phyloP scores from a whole-genome alignment of 257 asterid genomes.

The Rubia yunnanensis region DNA sequence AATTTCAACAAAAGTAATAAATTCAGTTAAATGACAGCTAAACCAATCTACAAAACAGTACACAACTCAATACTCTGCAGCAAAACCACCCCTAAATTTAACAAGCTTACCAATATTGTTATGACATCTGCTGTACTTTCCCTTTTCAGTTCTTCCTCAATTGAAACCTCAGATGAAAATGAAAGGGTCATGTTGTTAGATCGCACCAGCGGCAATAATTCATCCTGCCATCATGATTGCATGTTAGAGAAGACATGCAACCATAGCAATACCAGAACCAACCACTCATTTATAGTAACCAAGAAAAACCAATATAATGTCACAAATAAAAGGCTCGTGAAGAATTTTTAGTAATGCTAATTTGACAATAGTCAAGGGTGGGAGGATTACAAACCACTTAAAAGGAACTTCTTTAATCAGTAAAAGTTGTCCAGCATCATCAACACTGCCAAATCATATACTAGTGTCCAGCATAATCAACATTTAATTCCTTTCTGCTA shows the following conservation, averaged over 20 bases:
- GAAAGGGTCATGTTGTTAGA: conserved; percentile 69
- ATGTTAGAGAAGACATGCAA: not conserved
- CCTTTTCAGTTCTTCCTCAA: conserved; percentile 97
- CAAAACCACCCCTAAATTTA: not conserved
- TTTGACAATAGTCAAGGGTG: not conserved
- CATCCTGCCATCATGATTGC: conserved; percentile 49
- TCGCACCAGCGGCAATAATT: conserved; percentile 69
- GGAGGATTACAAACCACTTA: not conserved
- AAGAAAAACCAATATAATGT: not conserved
- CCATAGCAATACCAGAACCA: not conserved
- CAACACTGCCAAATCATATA: not conserved
- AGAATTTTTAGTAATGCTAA: not conserved
- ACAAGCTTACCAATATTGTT: conserved; percentile 64
- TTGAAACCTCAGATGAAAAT: conserved; percentile 89
- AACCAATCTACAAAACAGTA: not conserved
- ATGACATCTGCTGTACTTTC: conserved; percentile 98
- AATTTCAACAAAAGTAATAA: not conserved
- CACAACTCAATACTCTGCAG: not conserved
- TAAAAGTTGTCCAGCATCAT: not conserved
- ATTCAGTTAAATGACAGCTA: not conserved
- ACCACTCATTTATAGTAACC: not conserved
- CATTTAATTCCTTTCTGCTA: not conserved
- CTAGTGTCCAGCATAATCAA: not conserved
- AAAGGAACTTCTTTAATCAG: not conserved
- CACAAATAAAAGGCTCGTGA: not conserved